phyloP scores from a whole-genome alignment of 768 basidiomycete genomes.

The Pleurotus pulmonarius region DNA sequence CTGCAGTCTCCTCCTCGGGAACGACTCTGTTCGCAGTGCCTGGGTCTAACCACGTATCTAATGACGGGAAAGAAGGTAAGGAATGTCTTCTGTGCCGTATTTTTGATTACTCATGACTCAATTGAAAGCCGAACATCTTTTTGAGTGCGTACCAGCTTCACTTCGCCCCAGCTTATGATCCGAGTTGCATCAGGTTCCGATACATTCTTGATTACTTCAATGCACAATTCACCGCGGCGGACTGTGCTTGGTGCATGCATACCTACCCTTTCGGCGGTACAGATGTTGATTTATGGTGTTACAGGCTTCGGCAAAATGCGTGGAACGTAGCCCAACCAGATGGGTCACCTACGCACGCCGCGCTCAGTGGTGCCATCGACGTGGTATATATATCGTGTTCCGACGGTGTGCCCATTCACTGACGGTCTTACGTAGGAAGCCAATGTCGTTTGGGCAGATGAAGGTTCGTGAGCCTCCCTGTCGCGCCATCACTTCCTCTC shows the following conservation, averaged over 20 bases:
- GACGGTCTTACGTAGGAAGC: background rate
- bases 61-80: slow-evolving; percentile 1
- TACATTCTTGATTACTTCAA: background rate
- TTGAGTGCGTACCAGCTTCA: background rate
- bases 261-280: no score
- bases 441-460: background rate
- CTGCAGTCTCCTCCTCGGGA: background rate
- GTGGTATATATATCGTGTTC: background rate
- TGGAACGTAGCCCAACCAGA: background rate
- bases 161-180: background rate
- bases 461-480: background rate
- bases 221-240: no score
- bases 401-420: no score
- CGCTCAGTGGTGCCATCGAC: background rate
- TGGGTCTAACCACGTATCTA: background rate
- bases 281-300: no score
- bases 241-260: no score
- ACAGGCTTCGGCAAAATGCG: background rate
- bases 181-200: background rate
- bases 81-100: background rate
- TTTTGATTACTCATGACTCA: background rate
- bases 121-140: background rate
- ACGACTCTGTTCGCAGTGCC: background rate
- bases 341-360: background rate
- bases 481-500: no score